phyloP scores from a whole-genome alignment of 2,329 filamentous ascomycete species.

The Aquanectria penicillioides region DNA sequence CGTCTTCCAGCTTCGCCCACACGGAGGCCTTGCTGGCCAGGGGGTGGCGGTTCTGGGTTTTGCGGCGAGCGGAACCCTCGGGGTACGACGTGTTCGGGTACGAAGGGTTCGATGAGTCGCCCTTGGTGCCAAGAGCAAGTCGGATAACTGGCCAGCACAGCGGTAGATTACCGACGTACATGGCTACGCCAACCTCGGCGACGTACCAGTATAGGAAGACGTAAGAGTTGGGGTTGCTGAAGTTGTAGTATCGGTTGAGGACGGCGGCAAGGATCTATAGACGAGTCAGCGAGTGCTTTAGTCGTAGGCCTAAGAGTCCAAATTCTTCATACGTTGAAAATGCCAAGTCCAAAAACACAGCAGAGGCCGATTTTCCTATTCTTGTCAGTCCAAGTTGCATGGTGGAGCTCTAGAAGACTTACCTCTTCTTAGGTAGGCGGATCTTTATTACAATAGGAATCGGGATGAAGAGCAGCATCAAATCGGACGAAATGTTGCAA shows the following conservation, averaged over 20 bases:
- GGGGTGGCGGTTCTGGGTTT: constrained; percentile 19
- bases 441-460: constrained; percentile 56
- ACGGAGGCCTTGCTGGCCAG: constrained; percentile 36
- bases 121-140: constrained; percentile 45
- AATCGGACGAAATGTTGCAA: constrained; percentile 59
- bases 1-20: constrained; percentile 46
- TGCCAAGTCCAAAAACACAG: constrained; percentile 65
- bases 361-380: constrained; percentile 62
- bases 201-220: constrained; percentile 70
- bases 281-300: not conserved
- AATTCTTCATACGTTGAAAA: constrained; percentile 51
- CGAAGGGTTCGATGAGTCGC: constrained; percentile 33
- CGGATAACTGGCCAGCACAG: constrained; percentile 68
- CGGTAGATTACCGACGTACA: constrained; percentile 70
- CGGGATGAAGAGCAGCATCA: constrained; percentile 56
- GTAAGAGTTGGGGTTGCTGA: constrained; percentile 63
- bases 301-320: not conserved
- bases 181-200: constrained; percentile 66
- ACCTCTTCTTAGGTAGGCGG: constrained; percentile 47
- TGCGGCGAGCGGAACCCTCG: constrained; percentile 32
- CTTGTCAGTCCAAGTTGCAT: not conserved
- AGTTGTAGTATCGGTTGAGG: constrained; percentile 71
- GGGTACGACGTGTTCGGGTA: constrained; percentile 32
- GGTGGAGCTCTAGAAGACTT: fast-evolving
- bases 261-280: constrained; percentile 64